Evolutionary conservation across 2,329 filamentous ascomycete genomes (phyloP), one percentile per base, ranked within the genome.

Genomic region (Aspergillus aculeatinus): DNA sequence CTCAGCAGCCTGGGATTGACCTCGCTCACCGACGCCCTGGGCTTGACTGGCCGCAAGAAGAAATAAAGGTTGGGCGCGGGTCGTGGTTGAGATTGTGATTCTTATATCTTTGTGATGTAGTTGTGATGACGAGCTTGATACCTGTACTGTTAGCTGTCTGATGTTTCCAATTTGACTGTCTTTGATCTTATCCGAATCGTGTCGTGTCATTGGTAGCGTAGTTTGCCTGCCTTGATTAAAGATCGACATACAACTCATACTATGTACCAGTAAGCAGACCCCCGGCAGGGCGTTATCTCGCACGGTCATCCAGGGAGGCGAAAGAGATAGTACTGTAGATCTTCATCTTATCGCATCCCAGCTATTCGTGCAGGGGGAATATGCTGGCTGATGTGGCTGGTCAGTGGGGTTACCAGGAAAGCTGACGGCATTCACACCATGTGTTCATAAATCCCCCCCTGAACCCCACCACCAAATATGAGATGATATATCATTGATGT

Each of bases 1-100:
- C 73, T 80, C 6, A 79, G 81, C 48, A 72, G 76, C 49, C 73
- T 85, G 12, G 83, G 83, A 33, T 77, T 92, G 11, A 80, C 80
- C 2, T 70, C 74, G 55, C 58, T 80, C 48, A 78, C 77, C 3
- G 73, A 76, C 53, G 70, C 76, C 10, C 61, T 75, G 51, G 72
- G 72, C 14, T 57, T 81, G 57, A 77, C 75, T n/a, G 81, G 82
- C 16, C 39, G 39, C 65, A 82, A 85, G 70, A 82, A 83, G 74
- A 81, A 79, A 68, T 61, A 52, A 53, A 42, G 42, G 19, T 44
- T 12, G 50, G 2, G 39, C 16, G 39, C 39, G 16, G 19, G 5
- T n/a, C 39, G 6, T 44, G 39, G 39, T 44, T 35, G 27, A 16
- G 11, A 12, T n/a, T 44, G 39, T 44, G 39, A 44, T 44, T 44